Evolutionary conservation across 192 early-diverging fungal species (phyloP), one percentile per base, ranked within the genome.

Genomic region (Linnemannia elongata): DNA sequence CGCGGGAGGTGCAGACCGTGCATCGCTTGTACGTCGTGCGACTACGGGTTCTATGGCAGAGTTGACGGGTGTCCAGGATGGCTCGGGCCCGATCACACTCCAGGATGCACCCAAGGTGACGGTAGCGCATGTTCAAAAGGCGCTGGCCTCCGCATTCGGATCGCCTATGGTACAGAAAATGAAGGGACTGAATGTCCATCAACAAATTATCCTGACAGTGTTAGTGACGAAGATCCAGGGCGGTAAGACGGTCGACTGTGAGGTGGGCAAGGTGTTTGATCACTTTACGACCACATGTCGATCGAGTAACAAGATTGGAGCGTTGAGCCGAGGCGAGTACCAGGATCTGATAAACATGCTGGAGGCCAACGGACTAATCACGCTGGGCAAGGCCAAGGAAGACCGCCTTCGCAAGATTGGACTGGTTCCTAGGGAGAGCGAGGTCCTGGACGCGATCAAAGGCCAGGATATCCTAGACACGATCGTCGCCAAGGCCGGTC

Each of bases 291-390:
- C 72, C 4, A 82, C 93, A 7, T 95, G 95, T 74, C 69, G 78
- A 20, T 87, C 85, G 15, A 90, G 90, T 13, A 83, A 89, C 45
- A 90, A 91, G 78, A 80, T 96, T 35, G 91, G 74, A 30, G 90
- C 94, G 0, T 94, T 97, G n/a, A 93, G 93, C 30, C 89, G 91
- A 68, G 91, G 95, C 30, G 97, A 97, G 83, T 93, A 96, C 57
- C 88, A 92, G 68, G 96, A 96, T 68, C 79, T 97, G 60, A 80
- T 97, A 17, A 85, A 91, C 35, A 92, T 93, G 89, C 88, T 97
- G 72, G 96, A 97, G 85, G 92, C 92, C 6, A 88, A 90, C 47
- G 96, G 96, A 57, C 85, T 97, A 10, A 87, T 96, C 35, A 83
- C 89, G 2, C 30, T 94, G 27, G 81, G 72, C 36, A 82, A 82